Evolutionary conservation across 345 rosid species (phyloP).

Genomic region (Anastatica hierochuntica): DNA sequence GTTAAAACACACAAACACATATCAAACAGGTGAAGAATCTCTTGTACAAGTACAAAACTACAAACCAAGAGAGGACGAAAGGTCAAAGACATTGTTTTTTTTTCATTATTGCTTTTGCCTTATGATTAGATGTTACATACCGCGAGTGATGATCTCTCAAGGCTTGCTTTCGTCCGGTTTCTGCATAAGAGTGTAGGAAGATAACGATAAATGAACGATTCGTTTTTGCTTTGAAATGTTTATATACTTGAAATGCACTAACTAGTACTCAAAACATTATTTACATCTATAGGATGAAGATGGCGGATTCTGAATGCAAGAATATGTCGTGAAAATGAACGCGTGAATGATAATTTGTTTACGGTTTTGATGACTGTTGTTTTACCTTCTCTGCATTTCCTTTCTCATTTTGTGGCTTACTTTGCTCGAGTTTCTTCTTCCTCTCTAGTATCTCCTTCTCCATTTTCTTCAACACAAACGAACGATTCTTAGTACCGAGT

Average conservation of each 20-base stretch:
- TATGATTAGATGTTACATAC: neutral
- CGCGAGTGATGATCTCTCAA: neutral
- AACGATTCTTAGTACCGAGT: conserved; percentile 3
- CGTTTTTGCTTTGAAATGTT: neutral
- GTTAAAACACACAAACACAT: neutral
- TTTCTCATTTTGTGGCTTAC: conserved; percentile 43
- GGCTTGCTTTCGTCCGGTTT: conserved; percentile 17
- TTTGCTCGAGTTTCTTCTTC: conserved; percentile 53
- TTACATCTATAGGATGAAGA: neutral
- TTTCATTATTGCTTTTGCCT: conserved; percentile 2
- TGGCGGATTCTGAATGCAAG: neutral
- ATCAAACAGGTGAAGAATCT: neutral
- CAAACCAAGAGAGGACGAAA: neutral
- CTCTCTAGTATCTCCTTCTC: conserved; percentile 69
- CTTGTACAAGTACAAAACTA: neutral
- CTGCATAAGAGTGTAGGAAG: too few relatives aligned
- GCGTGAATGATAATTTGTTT: conserved; percentile 8
- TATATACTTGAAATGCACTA: too few relatives aligned
- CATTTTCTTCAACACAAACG: conserved; percentile 49
- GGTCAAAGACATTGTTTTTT: neutral
- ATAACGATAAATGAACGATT: conserved; percentile 1
- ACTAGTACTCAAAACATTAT: too few relatives aligned
- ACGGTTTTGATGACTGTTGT: neutral
- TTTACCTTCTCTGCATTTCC: conserved; percentile 49
- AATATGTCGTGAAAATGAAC: neutral